Conservation (phyloP, 768 basidiomycete genomes). For the Tulasnella sp. region DNA sequence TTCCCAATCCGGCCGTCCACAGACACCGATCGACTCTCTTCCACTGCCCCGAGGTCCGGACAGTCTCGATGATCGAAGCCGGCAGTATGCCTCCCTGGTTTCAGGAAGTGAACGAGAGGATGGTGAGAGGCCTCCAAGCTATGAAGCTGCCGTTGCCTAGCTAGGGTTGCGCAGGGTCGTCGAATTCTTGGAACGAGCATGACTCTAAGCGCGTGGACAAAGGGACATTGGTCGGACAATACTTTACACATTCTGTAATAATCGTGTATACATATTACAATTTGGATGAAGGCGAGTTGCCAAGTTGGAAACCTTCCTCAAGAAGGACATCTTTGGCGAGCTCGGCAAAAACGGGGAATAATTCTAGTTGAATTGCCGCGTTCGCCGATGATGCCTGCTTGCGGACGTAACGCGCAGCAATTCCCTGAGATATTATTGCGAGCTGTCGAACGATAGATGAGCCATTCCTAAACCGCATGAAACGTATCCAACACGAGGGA, state of each 20-base stretch:
- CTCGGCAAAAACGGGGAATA: slow-evolving; percentile 40
- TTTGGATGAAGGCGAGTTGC: slow-evolving; percentile 6
- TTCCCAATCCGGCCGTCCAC: slow-evolving; percentile 10
- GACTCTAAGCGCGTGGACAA: neutral
- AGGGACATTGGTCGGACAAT: neutral
- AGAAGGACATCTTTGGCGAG: slow-evolving; percentile 31
- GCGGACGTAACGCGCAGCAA: slow-evolving; percentile 81
- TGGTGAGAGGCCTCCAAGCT: slow-evolving; percentile 87
- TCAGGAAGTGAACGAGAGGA: slow-evolving; percentile 78
- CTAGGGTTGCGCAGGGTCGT: neutral
- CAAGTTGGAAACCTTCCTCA: slow-evolving; percentile 4
- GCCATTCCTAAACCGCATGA: neutral
- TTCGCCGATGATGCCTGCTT: slow-evolving; percentile 88
- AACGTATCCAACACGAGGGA: neutral
- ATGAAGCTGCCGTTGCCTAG: slow-evolving; percentile 44
- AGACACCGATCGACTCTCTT: slow-evolving; percentile 9
- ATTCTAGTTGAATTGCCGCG: slow-evolving; percentile 53
- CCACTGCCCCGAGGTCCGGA: slow-evolving; percentile 27
- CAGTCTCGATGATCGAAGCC: slow-evolving; percentile 43
- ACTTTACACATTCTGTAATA: slow-evolving; percentile 4
- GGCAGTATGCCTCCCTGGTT: slow-evolving; percentile 76
- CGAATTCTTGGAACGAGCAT: neutral
- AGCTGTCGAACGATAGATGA: slow-evolving; percentile 49
- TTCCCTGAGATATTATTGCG: slow-evolving; percentile 84
- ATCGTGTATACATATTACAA: slow-evolving; percentile 4